These are phyloP conservation scores for Kluyveromyces nonfermentans DNA, from an alignment of 805 yeast genomes.

Conservation along the genomic window DNA sequence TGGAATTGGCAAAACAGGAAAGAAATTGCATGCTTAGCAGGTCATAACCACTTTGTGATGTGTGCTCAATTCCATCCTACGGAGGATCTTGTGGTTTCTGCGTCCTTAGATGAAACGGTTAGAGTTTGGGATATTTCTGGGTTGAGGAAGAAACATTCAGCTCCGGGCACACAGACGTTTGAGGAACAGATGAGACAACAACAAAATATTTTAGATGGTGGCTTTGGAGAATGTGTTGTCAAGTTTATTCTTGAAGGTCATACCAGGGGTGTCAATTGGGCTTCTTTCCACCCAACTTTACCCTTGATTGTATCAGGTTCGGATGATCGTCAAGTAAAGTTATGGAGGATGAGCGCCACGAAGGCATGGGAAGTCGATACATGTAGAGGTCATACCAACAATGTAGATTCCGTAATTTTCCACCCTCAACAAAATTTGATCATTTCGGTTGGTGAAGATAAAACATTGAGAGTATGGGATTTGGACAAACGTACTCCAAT, in stretches of 20 bases:
- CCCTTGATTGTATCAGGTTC: constrained; percentile 93
- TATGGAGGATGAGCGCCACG: constrained; percentile 96
- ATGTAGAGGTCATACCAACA: constrained; percentile 94
- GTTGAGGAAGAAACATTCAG: constrained; percentile 88
- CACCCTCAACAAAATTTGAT: constrained; percentile 91
- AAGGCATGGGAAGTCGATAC: constrained; percentile 99
- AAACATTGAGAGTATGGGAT: constrained; percentile 95
- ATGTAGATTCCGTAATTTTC: constrained; percentile 80
- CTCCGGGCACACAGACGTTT: constrained; percentile 46
- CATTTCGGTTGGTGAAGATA: constrained; percentile 90
- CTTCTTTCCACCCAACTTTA: constrained; percentile 92
- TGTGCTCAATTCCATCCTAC: constrained; percentile 95
- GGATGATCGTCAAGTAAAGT: constrained; percentile 89
- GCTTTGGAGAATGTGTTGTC: constrained; percentile 92
- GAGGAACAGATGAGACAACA: constrained; percentile 39
- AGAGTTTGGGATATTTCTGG: constrained; percentile 98
- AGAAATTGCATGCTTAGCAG: constrained; percentile 93
- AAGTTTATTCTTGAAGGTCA: constrained; percentile 96
- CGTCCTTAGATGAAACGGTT: constrained; percentile 96
- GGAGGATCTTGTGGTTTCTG: constrained; percentile 89
- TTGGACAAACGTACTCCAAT: constrained; percentile 87
- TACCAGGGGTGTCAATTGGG: constrained; percentile 98
- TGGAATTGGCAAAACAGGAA: constrained; percentile 99
- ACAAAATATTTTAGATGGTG: constrained; percentile 76
- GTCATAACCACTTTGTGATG: constrained; percentile 98